A percentile compares a stretch with the other conserved stretches of the same genome.
These are phyloP conservation scores for Ensete glaucum DNA, from an alignment of 176 grass and related monocot genomes.

Conservation along the genomic window DNA sequence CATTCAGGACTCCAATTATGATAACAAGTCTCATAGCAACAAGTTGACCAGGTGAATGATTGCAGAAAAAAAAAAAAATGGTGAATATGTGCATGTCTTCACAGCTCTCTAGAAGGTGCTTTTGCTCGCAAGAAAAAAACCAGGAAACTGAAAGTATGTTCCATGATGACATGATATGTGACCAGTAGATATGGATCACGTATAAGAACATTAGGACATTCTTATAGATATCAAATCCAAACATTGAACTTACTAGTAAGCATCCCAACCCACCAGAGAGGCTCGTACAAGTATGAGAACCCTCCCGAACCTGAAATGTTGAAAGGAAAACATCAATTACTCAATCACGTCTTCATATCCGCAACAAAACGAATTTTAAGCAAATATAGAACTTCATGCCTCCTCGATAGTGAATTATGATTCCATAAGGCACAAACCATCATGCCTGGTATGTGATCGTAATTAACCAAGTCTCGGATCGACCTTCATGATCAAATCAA, in stretches of 20 bases:
- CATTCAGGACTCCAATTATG: no score
- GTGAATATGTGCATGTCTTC: no score
- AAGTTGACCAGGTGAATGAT: no score
- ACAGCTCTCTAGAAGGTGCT: no score
- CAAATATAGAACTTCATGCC: neutral
- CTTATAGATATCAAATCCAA: neutral
- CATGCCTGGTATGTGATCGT: neutral
- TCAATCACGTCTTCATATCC: neutral
- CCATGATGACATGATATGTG: neutral
- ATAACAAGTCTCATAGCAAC: no score
- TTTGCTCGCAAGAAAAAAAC: no score
- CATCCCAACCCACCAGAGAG: slow-evolving; percentile 83
- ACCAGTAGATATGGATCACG: neutral
- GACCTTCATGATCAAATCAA: neutral
- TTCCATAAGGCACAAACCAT: neutral
- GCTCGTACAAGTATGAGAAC: slow-evolving; percentile 66
- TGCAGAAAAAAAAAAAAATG: no score
- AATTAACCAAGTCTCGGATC: neutral
- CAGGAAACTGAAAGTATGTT: neutral
- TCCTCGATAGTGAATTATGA: neutral
- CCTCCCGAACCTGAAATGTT: slow-evolving; percentile 60
- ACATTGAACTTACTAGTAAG: slow-evolving; percentile 58
- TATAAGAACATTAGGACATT: neutral
- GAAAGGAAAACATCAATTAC: slow-evolving; percentile 16
- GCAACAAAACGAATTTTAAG: slow-evolving; percentile 2